A percentile compares a stretch with the other conserved stretches of the same genome.
Evolutionary conservation across 176 grass and related monocot species (phyloP).

Genomic region (Thalia dealbata): DNA sequence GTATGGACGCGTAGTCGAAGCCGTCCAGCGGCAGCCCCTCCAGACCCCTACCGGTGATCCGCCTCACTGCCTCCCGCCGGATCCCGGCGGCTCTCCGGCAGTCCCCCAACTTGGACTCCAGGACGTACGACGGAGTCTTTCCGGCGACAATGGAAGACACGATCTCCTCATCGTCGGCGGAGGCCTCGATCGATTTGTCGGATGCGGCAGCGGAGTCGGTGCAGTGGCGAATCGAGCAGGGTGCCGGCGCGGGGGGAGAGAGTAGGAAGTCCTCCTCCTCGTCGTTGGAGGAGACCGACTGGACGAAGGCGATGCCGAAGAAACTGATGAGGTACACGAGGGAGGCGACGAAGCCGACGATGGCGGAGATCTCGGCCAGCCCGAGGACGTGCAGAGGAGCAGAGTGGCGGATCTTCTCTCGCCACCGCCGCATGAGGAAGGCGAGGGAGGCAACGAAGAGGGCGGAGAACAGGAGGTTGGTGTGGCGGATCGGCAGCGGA

Average conservation of each 20-base stretch:
- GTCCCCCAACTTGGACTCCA: slow-evolving; percentile 2
- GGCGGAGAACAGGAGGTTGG: slow-evolving; percentile 71
- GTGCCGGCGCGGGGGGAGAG: background rate
- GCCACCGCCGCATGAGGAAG: slow-evolving; percentile 73
- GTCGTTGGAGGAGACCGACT: slow-evolving; percentile 49
- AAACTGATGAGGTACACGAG: slow-evolving; percentile 93
- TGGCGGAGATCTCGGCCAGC: slow-evolving; percentile 58
- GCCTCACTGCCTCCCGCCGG: slow-evolving; percentile 6
- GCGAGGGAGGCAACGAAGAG: slow-evolving; percentile 57
- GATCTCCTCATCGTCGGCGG: slow-evolving; percentile 9
- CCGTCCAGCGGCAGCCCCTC: slow-evolving; percentile 11
- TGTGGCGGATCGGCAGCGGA: slow-evolving; percentile 60
- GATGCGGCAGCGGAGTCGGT: background rate
- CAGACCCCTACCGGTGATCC: background rate
- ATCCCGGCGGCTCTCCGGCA: slow-evolving; percentile 10
- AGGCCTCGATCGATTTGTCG: background rate
- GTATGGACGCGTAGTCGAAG: slow-evolving; percentile 5
- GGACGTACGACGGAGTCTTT: slow-evolving; percentile 3
- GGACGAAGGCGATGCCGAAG: slow-evolving; percentile 85
- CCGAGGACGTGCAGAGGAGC: slow-evolving; percentile 56
- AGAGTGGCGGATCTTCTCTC: slow-evolving; percentile 74
- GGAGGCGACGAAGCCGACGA: slow-evolving; percentile 62
- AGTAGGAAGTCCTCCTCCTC: slow-evolving; percentile 9
- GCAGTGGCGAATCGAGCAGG: background rate
- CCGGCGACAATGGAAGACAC: background rate